phyloP scores from a whole-genome alignment of 257 asterid genomes.

The Cynanchum wilfordii region DNA sequence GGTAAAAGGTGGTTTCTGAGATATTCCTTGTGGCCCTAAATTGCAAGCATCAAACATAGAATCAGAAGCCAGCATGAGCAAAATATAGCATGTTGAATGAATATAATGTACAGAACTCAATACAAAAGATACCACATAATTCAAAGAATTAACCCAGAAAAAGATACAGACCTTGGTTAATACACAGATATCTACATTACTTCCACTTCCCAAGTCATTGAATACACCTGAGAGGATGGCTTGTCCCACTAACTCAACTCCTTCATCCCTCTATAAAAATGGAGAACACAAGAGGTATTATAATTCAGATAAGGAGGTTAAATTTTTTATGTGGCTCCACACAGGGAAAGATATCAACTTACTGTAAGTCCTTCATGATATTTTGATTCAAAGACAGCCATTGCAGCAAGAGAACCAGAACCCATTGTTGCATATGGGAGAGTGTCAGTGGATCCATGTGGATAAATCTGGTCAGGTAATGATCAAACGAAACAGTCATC shows the following conservation, averaged over 20 bases:
- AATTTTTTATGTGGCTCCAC: background rate
- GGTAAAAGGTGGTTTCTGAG: slow-evolving; percentile 66
- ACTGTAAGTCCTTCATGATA: slow-evolving; percentile 80
- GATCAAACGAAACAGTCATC: slow-evolving; percentile 16
- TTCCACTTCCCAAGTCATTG: slow-evolving; percentile 97
- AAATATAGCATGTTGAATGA: background rate
- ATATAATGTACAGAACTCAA: background rate
- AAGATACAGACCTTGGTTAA: slow-evolving; percentile 63
- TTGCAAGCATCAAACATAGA: slow-evolving; percentile 6
- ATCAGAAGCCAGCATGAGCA: slow-evolving; percentile 1
- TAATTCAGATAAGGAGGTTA: slow-evolving; percentile 5
- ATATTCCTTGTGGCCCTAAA: slow-evolving; percentile 71
- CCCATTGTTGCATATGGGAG: slow-evolving; percentile 98
- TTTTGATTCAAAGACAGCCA: slow-evolving; percentile 83
- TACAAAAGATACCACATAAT: background rate
- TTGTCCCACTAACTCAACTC: slow-evolving; percentile 71
- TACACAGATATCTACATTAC: slow-evolving; percentile 89
- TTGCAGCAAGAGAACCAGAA: slow-evolving; percentile 98
- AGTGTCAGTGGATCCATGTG: slow-evolving; percentile 97
- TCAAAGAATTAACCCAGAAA: background rate
- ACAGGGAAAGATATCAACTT: slow-evolving; percentile 28
- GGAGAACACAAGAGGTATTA: slow-evolving; percentile 10
- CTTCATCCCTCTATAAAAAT: slow-evolving; percentile 76
- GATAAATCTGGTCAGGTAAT: slow-evolving; percentile 60
- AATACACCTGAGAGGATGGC: slow-evolving; percentile 92